Evolutionary conservation across 164 flowering plant species (phyloP), one percentile per base, ranked within the genome.

Genomic region (Platanus orientalis): DNA sequence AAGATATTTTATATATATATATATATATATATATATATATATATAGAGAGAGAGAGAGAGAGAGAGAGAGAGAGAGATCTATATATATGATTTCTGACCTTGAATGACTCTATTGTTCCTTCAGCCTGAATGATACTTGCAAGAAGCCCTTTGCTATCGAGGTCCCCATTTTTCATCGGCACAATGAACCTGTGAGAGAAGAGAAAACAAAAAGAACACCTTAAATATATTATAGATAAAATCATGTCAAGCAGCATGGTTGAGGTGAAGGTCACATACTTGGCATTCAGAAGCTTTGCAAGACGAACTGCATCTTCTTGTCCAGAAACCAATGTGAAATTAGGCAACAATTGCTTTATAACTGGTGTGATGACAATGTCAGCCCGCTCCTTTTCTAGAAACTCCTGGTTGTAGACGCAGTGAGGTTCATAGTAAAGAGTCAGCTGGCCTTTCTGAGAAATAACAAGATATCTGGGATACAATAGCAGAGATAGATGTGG

Each of bases 231-330:
- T 1, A 34, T 4, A 5, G 25, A 68, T 42, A 55, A 55, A 44
- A 9, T 5, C 25, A 56, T 30, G 10, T 16, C 10, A 61, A 23
- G 26, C 13, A 19, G 58, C 39, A n/a, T 62, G 28, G 59, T 16
- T 14, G 45, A 60, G 39, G 26, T 32, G 14, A 70, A 23, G 25
- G 39, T 42, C 36, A 34, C 20, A 36, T 87, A 90, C 98, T 78
- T 89, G 65, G 98, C 92, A 19, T 78, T 50, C 19, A 94, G 80
- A 53, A 85, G 60, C 73, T 86, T 84, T 62, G 96, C 93, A 14
- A 94, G 96, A 65, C 76, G 73, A 61, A 91, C 90, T 14, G 99
- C 97, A 78, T 90, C 95, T 75, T 91, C 99, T 79, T 94, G 99
- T 58, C 97, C 96, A 23, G 92, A 91, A 65, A 94, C 99, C 77